Percentiles rank a stretch among this genome's conserved stretches.
Conservation (phyloP, 331 rosid genomes). For the Prunus yedoensis region DNA sequence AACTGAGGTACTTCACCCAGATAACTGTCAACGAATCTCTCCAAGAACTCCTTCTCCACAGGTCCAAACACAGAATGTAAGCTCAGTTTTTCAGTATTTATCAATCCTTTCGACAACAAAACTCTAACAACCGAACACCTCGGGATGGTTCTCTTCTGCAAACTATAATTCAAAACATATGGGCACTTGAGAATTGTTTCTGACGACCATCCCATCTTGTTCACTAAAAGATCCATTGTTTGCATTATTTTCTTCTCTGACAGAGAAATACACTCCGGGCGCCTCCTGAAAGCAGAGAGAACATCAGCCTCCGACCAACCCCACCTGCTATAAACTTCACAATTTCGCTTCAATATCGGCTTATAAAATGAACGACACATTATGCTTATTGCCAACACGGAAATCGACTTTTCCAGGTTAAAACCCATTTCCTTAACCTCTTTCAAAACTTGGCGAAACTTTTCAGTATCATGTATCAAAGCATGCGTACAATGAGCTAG, state of each 20-base stretch:
- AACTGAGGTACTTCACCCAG: conserved; percentile 23
- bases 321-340: not conserved
- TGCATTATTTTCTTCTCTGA: conserved; percentile 36
- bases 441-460: not conserved
- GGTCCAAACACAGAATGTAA: not conserved
- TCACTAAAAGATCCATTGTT: conserved; percentile 27
- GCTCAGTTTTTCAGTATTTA: not conserved
- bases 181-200: conserved; percentile 2
- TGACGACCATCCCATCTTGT: conserved; percentile 1
- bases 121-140: conserved; percentile 10
- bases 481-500: not conserved
- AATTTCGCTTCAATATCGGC: not conserved
- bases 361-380: not conserved
- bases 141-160: conserved; percentile 20
- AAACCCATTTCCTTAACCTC: conserved; percentile 10
- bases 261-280: conserved; percentile 19
- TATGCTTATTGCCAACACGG: not conserved
- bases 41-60: conserved; percentile 27
- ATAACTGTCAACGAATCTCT: conserved; percentile 19
- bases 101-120: not conserved
- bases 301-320: conserved; percentile 11
- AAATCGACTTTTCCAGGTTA: not conserved
- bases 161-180: not conserved
- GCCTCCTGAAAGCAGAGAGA: not conserved
- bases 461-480: not conserved